Evolutionary conservation across 371 early-diverging fungal genomes (phyloP).

Genomic region (Mucor irregularis): DNA sequence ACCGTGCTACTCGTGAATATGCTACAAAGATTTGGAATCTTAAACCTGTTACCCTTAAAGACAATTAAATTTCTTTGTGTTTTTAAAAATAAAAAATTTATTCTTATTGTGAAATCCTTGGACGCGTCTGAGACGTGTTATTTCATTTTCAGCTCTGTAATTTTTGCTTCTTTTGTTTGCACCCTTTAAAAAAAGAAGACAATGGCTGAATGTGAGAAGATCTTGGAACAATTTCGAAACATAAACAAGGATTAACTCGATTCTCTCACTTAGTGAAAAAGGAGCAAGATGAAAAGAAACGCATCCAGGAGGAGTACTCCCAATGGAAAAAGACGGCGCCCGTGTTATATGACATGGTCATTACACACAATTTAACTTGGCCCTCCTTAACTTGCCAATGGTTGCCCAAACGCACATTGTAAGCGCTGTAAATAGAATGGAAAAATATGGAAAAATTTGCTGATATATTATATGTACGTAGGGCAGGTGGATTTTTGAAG

Average conservation of each 20-base stretch:
- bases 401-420: conserved; percentile 94
- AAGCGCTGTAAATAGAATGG: conserved; percentile 12
- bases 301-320: conserved; percentile 92
- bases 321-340: conserved; percentile 99
- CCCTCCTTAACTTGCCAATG: conserved; percentile 98
- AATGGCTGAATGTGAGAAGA: too few species aligned
- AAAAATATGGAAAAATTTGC: background rate
- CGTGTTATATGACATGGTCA: conserved; percentile 95
- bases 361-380: conserved; percentile 98
- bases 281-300: conserved; percentile 57
- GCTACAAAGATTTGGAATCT: conserved; percentile 86
- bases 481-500: conserved; percentile 52
- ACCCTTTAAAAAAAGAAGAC: too few species aligned
- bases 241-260: too few species aligned
- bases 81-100: too few species aligned
- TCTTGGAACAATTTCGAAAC: too few species aligned
- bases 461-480: conserved; percentile 9
- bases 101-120: too few species aligned
- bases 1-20: conserved; percentile 83
- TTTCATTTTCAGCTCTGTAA: too few species aligned
- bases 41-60: conserved; percentile 40
- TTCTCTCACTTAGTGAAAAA: too few species aligned
- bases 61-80: too few species aligned
- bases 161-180: too few species aligned
- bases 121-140: too few species aligned